Conservation (phyloP, 2,329 filamentous ascomycete genomes). For the Xenosphaeropsis pyriputrescens region DNA sequence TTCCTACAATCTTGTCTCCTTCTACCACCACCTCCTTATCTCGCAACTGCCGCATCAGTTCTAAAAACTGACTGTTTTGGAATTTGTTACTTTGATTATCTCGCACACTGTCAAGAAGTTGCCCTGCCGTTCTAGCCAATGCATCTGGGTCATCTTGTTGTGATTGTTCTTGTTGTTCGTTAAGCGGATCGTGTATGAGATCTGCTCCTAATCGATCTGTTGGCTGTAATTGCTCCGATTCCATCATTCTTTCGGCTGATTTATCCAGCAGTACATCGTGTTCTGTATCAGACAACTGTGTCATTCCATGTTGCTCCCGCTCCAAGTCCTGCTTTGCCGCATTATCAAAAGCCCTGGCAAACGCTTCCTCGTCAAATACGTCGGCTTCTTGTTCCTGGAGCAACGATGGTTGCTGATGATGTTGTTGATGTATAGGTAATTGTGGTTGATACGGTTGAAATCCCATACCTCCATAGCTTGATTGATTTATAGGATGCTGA, state of each 20-base stretch:
- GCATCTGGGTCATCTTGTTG: conserved; percentile 33
- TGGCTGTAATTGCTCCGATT: conserved; percentile 9
- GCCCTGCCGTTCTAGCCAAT: conserved; percentile 55
- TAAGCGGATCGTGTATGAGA: conserved; percentile 11
- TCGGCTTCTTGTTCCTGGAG: conserved; percentile 19
- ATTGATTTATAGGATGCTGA: conserved; percentile 1
- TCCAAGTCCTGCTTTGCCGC: conserved; percentile 12
- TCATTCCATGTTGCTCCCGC: background rate
- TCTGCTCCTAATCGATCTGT: conserved; percentile 18
- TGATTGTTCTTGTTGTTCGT: conserved; percentile 16
- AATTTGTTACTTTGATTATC: conserved; percentile 62
- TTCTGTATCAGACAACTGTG: conserved; percentile 3
- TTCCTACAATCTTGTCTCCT: conserved; percentile 40
- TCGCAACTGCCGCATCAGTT: conserved; percentile 60
- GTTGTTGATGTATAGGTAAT: background rate
- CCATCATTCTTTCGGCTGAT: background rate
- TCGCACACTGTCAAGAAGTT: conserved; percentile 53
- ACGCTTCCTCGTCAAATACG: conserved; percentile 36
- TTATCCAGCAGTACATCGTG: conserved; percentile 6
- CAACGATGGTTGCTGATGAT: conserved; percentile 13
- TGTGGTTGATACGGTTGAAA: background rate
- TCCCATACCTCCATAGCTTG: background rate
- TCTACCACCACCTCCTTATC: conserved; percentile 57
- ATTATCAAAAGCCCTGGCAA: conserved; percentile 34
- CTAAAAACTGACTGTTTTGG: conserved; percentile 61